Evolutionary conservation across 2,329 filamentous ascomycete genomes (phyloP).

Genomic region (Rugonectria rugulosa): DNA sequence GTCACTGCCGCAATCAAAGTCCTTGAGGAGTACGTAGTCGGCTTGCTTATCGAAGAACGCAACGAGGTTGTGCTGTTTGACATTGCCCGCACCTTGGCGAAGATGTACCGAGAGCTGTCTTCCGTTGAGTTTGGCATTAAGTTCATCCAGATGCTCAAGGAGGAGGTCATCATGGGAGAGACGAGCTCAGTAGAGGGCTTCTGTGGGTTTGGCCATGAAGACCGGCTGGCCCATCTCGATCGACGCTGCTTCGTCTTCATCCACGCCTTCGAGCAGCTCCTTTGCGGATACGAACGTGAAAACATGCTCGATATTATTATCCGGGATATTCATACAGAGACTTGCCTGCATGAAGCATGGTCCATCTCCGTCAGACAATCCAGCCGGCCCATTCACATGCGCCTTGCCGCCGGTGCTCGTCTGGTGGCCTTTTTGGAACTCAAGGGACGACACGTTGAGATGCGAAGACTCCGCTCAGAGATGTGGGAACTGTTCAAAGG

Average conservation of each 20-base stretch:
- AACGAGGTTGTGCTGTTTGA: slow-evolving; percentile 10
- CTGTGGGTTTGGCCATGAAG: slow-evolving; percentile 5
- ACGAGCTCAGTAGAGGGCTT: background rate
- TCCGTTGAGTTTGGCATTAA: slow-evolving; percentile 20
- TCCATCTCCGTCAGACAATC: slow-evolving; percentile 9
- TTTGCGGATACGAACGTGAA: slow-evolving; percentile 19
- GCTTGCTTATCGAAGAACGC: slow-evolving; percentile 16
- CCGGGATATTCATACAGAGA: slow-evolving; percentile 16
- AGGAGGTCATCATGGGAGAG: slow-evolving; percentile 1
- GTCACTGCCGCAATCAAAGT: slow-evolving; percentile 17
- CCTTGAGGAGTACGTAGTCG: slow-evolving; percentile 20
- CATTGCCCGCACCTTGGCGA: slow-evolving; percentile 10
- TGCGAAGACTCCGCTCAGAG: background rate
- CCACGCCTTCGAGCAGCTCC: slow-evolving; percentile 18
- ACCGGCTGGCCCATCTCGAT: slow-evolving; percentile 11
- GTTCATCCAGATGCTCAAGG: slow-evolving; percentile 19
- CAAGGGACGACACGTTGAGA: slow-evolving; percentile 9
- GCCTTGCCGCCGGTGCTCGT: slow-evolving; percentile 16
- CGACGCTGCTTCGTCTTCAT: slow-evolving; percentile 22
- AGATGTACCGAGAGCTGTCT: slow-evolving; percentile 20
- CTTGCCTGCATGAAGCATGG: slow-evolving; percentile 14
- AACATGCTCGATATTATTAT: slow-evolving; percentile 19
- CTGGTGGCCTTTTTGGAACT: slow-evolving; percentile 2
- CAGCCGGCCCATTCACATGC: slow-evolving; percentile 9
- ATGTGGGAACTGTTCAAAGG: slow-evolving; percentile 20